Evolutionary conservation across 352 stramenopile genomes (phyloP).

Genomic region (Phytophthora pinifolia): DNA sequence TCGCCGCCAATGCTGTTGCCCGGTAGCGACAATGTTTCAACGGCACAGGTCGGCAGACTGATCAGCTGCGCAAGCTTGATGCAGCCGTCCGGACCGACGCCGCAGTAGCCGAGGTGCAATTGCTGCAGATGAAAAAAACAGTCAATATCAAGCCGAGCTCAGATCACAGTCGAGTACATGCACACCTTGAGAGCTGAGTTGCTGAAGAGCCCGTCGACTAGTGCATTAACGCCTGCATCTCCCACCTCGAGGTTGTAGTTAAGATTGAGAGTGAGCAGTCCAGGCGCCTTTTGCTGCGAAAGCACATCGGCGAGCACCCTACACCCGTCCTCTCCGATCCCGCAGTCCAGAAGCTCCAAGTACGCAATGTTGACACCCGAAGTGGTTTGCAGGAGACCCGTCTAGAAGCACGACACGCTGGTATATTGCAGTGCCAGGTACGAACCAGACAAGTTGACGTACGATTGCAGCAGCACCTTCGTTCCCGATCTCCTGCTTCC

Average conservation of each 20-base stretch:
- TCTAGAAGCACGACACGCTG: constrained; percentile 18
- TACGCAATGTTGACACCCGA: constrained; percentile 72
- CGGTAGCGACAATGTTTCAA: constrained; percentile 64
- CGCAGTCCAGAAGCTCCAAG: constrained; percentile 77
- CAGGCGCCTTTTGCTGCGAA: constrained; percentile 47
- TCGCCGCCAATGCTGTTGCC: constrained; percentile 61
- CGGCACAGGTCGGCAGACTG: constrained; percentile 46
- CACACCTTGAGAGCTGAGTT: constrained; percentile 68
- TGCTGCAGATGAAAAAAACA: constrained; percentile 41
- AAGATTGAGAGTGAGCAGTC: constrained; percentile 73
- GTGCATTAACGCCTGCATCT: constrained; percentile 47
- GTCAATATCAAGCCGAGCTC: neutral
- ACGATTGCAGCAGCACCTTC: constrained; percentile 73
- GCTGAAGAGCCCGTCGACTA: constrained; percentile 71
- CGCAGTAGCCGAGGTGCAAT: constrained; percentile 78
- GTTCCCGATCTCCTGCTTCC: constrained; percentile 78
- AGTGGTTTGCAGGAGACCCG: constrained; percentile 42
- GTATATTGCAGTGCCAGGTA: neutral
- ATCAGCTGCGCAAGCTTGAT: constrained; percentile 78
- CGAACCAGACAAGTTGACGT: constrained; percentile 9
- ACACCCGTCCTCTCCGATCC: constrained; percentile 65
- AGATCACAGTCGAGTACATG: neutral
- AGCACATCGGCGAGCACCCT: constrained; percentile 53
- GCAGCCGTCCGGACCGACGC: constrained; percentile 37
- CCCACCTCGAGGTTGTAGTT: constrained; percentile 71